Base-by-base conservation (phyloP, 306 rosid genomes). In the Abrus precatorius region DNA sequence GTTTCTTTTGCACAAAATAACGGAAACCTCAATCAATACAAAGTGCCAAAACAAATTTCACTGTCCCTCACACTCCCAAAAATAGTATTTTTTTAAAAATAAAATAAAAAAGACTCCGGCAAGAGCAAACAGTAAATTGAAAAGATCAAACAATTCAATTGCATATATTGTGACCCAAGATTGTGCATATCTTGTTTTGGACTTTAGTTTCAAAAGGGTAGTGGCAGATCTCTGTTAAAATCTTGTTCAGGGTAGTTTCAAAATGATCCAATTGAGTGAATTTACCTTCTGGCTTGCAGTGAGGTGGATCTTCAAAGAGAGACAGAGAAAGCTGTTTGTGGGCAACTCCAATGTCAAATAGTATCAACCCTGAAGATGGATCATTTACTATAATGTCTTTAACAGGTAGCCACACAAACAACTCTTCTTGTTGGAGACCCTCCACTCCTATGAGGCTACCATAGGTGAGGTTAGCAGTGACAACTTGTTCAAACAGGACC, bases 221-320 rank as follows among this genome's bases (percentile, higher is more conserved):
- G 34, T 9, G 30, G n/a, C 69, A 85, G 81, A 77, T 85, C 89
- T 78, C 69, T 12, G 38, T 48, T 20, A 20, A 20, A 20, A 20
- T 20, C 20, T 20, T 20, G 20, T 20, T 20, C 20, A 20, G 20
- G 11, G 49, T 48, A 3, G 4, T 50, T 13, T 50, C 20, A 20
- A 20, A 20, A 20, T 20, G 56, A 50, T 50, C 61, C 9, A 55
- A 55, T 20, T 1, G 14, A 14, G 20, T 20, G 20, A 20, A 14
- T 20, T 47, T 86, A 90, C 93, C 96, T 88, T 85, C 78, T 9
- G 95, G 95, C 5, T 84, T 92, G 78, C 97, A 94, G 34, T 71
- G 80, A 49, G 97, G 98, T 6, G 98, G 98, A 84, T 90, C 97
- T 77, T 95, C 98, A 34, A 95, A 95, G 81, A 92, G 95, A 0